Base-by-base conservation (phyloP, 345 rosid species). In the Populus ilicifolia region DNA sequence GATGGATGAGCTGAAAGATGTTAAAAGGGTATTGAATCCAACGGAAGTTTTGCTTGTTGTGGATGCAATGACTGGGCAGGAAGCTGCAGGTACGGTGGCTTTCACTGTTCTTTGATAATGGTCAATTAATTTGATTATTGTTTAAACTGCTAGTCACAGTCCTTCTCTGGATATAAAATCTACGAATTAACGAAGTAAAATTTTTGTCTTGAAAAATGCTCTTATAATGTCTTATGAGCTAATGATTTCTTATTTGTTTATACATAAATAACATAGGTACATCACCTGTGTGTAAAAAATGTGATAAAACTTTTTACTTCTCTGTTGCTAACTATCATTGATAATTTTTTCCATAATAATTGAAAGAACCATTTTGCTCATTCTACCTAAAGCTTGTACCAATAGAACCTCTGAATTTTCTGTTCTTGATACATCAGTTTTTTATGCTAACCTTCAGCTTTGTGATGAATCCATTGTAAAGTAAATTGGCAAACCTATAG, bases 21-120 rank as follows among this genome's bases (percentile, higher is more conserved):
- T 96, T 85, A 96, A 93, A 88, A 88, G 83, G 70, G 87, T 84
- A 52, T 71, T 93, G 70, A 96, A 91, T 84, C 97, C 98, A 66
- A 91, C 95, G 18, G 99, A 96, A 86, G 94, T 93, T 23, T 86
- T 96, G 85, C 96, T 96, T 70, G 97, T 96, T 69, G 99, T 93
- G 73, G 99, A 96, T 90, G 98, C 98, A 76, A 96, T 96, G 97
- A 93, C 99, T 61, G 99, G 98, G 72, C 99, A 96, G 88, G 99
- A 96, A 92, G 98, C 98, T 80, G 99, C 94, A 75, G 97, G 99
- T 93, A 84, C 67, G 71, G 38, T 10, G 38, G 75, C 39, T 44
- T 63, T 54, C 18, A 25, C 61, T 43, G 77, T 70, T 59, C 25
- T 9, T 38, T 74, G 77, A 29, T 39, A 25, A 46, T 73, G 41